Evolutionary conservation across 805 yeast species (phyloP).

Genomic region (Yamadazyma insecticola): DNA sequence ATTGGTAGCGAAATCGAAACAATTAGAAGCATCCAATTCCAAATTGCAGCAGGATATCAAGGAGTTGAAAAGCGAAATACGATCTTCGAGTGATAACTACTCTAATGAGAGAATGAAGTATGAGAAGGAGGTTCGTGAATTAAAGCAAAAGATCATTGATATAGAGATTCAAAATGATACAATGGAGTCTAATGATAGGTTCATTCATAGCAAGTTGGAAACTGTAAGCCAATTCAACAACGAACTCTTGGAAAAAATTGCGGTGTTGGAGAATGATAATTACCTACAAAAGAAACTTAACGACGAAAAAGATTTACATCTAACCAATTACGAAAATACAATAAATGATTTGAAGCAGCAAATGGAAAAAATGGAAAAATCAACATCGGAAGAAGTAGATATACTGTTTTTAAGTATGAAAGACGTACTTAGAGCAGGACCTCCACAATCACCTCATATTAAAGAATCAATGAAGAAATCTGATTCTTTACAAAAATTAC

Average conservation of each 20-base stretch:
- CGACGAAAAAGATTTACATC: constrained; percentile 21
- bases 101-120: constrained; percentile 16
- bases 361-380: constrained; percentile 2
- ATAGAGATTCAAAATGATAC: constrained; percentile 41
- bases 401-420: constrained; percentile 21
- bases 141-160: constrained; percentile 31
- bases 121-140: constrained; percentile 16
- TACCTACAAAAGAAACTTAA: constrained; percentile 21
- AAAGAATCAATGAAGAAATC: constrained; percentile 16
- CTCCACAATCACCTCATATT: constrained; percentile 12
- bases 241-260: constrained; percentile 38
- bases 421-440: constrained; percentile 21
- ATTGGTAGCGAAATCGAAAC: constrained; percentile 11
- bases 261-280: constrained; percentile 38
- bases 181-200: constrained; percentile 35
- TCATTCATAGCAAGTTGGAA: constrained; percentile 27
- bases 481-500: constrained; percentile 26
- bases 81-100: constrained; percentile 14
- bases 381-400: constrained; percentile 9
- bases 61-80: constrained; percentile 14
- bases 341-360: constrained; percentile 15
- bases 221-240: constrained; percentile 35
- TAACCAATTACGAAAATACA: constrained; percentile 28
- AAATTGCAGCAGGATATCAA: constrained; percentile 1
- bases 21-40: constrained; percentile 1